Evolutionary conservation across 805 yeast species (phyloP), one percentile per base, ranked within the genome.

Genomic region (Saccharomyces paradoxus): DNA sequence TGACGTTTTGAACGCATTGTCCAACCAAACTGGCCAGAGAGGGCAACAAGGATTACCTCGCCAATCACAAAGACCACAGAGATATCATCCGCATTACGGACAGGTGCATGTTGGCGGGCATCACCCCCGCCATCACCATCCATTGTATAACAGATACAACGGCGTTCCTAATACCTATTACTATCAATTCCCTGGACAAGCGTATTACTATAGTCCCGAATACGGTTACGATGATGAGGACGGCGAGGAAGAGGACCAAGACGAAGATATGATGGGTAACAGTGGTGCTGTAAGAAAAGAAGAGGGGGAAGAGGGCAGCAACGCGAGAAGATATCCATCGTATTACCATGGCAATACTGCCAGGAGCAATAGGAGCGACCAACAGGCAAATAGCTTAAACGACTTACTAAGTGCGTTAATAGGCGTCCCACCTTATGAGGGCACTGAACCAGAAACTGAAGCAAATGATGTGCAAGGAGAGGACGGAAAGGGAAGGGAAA

Each of bases 241-340:
- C 7, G 75, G 71, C 3, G 79, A 74, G 2, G 67, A 58, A 2
- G 64, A 50, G 13, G 63, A 48, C 7, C 60, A 49, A n/a, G 63
- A 51, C 8, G 63, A 50, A 3, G 61, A 44, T 0, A 62, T 58
- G 14, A 58, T 47, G 6, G 61, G 57, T 7, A 17, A 46, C 21
- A 50, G 30, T 4, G 57, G 54, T 9, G 46, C 41, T 9, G 51
- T 46, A 32, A 21, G 24, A 7, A 24, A 37, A 9, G 32, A 31
- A 14, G 31, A 17, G 21, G 62, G 51, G 12, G 60, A 50, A 7
- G 61, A 48, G 3, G 63, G 51, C 4, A 66, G 51, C 14, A 56
- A 51, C 24, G 58, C 53, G 4, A 58, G 30, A 9, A 60, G 41
- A n/a, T 60, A 55, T n/a, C 66, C 66, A 7, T 61, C 65, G 3